phyloP scores from a whole-genome alignment of 805 yeast species.

The Candida palmyrensis region DNA sequence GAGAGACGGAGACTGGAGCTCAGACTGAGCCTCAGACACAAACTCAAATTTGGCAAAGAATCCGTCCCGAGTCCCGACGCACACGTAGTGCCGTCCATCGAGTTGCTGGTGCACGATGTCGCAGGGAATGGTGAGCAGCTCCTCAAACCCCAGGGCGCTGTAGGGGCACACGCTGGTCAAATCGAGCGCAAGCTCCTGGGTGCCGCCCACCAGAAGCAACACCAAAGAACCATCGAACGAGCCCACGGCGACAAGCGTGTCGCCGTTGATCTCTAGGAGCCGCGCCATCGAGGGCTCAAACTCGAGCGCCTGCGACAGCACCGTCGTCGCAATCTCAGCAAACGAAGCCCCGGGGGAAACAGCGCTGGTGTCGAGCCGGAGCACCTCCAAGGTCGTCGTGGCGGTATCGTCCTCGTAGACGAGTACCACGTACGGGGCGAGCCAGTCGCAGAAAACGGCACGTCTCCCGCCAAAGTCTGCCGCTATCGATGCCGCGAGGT shows the following conservation, averaged over 20 bases:
- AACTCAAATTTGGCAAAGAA: constrained; percentile 14
- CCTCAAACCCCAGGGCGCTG: background rate
- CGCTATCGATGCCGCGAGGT: constrained; percentile 9
- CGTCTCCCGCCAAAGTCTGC: background rate
- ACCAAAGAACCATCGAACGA: constrained; percentile 14
- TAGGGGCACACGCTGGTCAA: constrained; percentile 7
- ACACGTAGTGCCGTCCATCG: constrained; percentile 6
- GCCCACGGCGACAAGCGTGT: constrained; percentile 9
- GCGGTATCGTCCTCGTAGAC: constrained; percentile 1
- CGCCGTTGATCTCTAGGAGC: background rate
- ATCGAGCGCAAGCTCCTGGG: background rate
- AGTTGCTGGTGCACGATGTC: constrained; percentile 9
- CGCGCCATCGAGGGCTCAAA: constrained; percentile 4
- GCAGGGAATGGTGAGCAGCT: constrained; percentile 15
- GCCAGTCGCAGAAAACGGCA: background rate
- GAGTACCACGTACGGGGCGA: background rate
- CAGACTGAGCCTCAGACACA: constrained; percentile 3
- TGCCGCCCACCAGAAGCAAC: background rate
- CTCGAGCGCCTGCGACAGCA: background rate
- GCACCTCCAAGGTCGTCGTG: background rate
- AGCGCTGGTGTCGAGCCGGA: background rate
- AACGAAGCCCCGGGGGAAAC: background rate
- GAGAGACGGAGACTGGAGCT: constrained; percentile 1
- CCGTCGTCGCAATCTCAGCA: background rate
- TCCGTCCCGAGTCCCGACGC: constrained; percentile 32